Percentiles rank a stretch among this genome's conserved stretches.
Conservation (phyloP, 2,329 filamentous ascomycete genomes). For the Dothideomycetidae sp. region DNA sequence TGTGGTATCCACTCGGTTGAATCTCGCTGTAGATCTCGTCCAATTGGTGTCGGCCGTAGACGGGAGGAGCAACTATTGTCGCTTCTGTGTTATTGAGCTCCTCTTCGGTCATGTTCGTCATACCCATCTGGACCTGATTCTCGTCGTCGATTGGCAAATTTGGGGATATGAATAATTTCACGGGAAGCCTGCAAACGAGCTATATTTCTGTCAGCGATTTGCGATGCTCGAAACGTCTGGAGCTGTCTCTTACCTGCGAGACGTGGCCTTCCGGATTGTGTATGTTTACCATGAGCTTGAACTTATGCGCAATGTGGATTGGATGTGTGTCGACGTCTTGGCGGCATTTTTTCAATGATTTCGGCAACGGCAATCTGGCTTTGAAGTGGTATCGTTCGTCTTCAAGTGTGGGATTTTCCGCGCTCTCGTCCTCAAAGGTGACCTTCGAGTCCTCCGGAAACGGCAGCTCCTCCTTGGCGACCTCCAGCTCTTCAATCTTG, state of each 20-base stretch:
- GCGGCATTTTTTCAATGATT: conserved; percentile 65
- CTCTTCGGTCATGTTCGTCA: conserved; percentile 26
- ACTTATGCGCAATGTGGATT: conserved; percentile 84
- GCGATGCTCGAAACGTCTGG: conserved; percentile 29
- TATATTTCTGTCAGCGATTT: conserved; percentile 43
- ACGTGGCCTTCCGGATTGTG: conserved; percentile 91
- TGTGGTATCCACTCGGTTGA: conserved; percentile 63
- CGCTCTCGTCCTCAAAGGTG: conserved; percentile 25
- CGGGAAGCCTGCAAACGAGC: conserved; percentile 76
- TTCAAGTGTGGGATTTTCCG: conserved; percentile 25
- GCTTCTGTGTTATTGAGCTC: conserved; percentile 38
- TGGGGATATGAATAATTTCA: conserved; percentile 91
- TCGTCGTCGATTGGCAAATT: conserved; percentile 80
- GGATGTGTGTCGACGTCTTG: conserved; percentile 81
- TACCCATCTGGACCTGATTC: conserved; percentile 56
- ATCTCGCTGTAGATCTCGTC: conserved; percentile 85
- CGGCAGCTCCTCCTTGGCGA: conserved; percentile 25
- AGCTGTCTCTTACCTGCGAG: conserved; percentile 45
- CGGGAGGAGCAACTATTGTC: conserved; percentile 63
- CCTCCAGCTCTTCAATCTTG: conserved; percentile 24
- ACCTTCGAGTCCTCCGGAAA: conserved; percentile 24
- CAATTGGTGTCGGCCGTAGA: conserved; percentile 79
- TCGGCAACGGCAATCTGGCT: conserved; percentile 55
- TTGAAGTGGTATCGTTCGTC: conserved; percentile 48
- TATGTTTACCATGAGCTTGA: conserved; percentile 80